Conservation (phyloP, 257 asterid genomes). For the Linderniella brevidens region DNA sequence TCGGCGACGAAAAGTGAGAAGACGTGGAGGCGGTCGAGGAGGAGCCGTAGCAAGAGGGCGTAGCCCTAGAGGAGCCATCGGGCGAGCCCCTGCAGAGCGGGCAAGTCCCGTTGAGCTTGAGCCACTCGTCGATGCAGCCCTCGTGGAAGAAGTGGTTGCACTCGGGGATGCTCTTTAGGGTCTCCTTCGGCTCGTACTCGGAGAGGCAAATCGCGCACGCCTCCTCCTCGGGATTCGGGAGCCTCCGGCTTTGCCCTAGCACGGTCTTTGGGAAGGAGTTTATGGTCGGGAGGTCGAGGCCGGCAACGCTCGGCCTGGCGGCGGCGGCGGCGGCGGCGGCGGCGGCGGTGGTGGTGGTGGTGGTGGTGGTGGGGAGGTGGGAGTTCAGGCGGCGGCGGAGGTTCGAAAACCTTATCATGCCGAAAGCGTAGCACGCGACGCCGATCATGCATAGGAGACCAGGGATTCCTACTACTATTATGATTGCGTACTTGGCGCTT, state of each 20-base stretch:
- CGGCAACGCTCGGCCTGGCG: slow-evolving; percentile 15
- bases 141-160: slow-evolving; percentile 74
- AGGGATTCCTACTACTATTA: slow-evolving; percentile 60
- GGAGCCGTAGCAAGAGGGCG: slow-evolving; percentile 34
- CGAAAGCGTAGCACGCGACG: slow-evolving; percentile 24
- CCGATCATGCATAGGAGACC: slow-evolving; percentile 46
- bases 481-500: slow-evolving; percentile 51
- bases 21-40: slow-evolving; percentile 17
- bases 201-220: slow-evolving; percentile 64
- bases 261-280: slow-evolving; percentile 57
- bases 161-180: slow-evolving; percentile 46
- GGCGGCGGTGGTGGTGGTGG: slow-evolving; percentile 17
- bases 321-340: slow-evolving; percentile 13
- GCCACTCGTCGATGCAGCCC: slow-evolving; percentile 77
- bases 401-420: slow-evolving; percentile 14
- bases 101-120: slow-evolving; percentile 58
- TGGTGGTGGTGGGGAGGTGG: slow-evolving; percentile 17
- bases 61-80: slow-evolving; percentile 15
- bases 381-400: slow-evolving; percentile 12
- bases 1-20: slow-evolving; percentile 8
- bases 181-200: slow-evolving; percentile 60
- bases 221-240: slow-evolving; percentile 36
- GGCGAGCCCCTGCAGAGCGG: slow-evolving; percentile 72
- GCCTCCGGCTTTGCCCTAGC: slow-evolving; percentile 54
- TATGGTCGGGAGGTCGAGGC: slow-evolving; percentile 49